phyloP scores from a whole-genome alignment of 495 filamentous ascomycete species.

The Talaromyces nanjingensis region DNA sequence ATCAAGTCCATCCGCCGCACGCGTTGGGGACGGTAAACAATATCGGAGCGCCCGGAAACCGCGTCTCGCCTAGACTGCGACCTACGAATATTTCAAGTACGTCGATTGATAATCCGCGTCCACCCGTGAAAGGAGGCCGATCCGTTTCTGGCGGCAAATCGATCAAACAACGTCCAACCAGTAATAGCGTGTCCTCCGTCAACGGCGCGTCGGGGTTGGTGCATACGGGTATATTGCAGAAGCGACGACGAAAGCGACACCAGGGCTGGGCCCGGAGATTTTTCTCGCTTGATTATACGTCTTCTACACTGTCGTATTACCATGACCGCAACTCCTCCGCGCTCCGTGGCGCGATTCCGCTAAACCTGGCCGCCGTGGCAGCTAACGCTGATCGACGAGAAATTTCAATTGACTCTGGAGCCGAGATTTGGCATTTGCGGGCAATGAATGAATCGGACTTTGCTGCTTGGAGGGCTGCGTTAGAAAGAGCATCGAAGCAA shows the following conservation, averaged over 20 bases:
- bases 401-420: conserved; percentile 94
- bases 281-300: conserved; percentile 89
- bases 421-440: conserved; percentile 94
- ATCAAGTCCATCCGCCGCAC: conserved; percentile 53
- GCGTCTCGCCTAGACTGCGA: conserved; percentile 6
- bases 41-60: conserved; percentile 13
- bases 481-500: conserved; percentile 63
- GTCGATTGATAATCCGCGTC: conserved; percentile 29
- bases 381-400: conserved; percentile 80
- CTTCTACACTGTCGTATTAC: conserved; percentile 91
- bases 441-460: conserved; percentile 79
- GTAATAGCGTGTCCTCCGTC: conserved; percentile 18
- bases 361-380: conserved; percentile 82
- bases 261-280: conserved; percentile 90
- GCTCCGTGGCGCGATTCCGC: conserved; percentile 82
- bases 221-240: conserved; percentile 75
- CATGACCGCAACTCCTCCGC: conserved; percentile 86
- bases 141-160: conserved; percentile 6
- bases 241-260: conserved; percentile 83
- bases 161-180: conserved; percentile 15
- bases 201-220: conserved; percentile 21
- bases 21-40: conserved; percentile 29
- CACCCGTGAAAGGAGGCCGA: conserved; percentile 1
- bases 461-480: conserved; percentile 71
- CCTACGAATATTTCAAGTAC: conserved; percentile 13